Evolutionary conservation across 2,329 filamentous ascomycete genomes (phyloP), one percentile per base, ranked within the genome.

Genomic region (Curvularia hawaiiensis): DNA sequence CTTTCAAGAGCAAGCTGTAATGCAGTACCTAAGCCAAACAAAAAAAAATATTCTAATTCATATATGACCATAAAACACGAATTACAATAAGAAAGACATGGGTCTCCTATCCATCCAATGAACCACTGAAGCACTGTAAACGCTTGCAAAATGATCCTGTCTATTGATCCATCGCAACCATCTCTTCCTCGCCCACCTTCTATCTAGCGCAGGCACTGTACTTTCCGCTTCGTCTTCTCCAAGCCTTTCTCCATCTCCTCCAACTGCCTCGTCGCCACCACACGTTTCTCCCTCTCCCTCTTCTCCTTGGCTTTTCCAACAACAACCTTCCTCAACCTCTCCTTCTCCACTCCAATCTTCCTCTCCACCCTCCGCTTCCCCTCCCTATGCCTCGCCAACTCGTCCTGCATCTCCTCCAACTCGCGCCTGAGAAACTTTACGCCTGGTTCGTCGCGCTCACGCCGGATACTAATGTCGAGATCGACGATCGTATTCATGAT

Each of bases 381-480:
- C 10, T 50, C 47, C 12, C 52, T 30, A 9, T 48, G 33, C 35
- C 28, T 4, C 4, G n/a, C 35, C n/a, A 58, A 20, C 0, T 41
- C 22, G 9, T 9, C 16, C 20, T 47, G 47, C 6, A 41, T 47
- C n/a, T 16, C 26, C 9, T 18, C 33, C 6, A 58, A 20, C 7
- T 58, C 46, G 3, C 33, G 5, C 2, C 4, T n/a, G n/a, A 51
- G 52, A 4, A 28, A 33, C 20, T 12, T 12, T 3, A 55, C 20
- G 6, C 46, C 20, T 9, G 47, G 47, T 40, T 55, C 46, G 35
- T 48, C 56, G 52, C 56, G 52, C 47, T 58, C 56, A 9, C 56
- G 52, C 6, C 31, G 12, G 2, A 51, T 11, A 14, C n/a, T 22
- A 5, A 55, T 47, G 3, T 51, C 52, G 2, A 55, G 41, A 3